Evolutionary conservation across 169 alveolate species (phyloP), one percentile per base, ranked within the genome.

Genomic region (Cryptosporidium xiaoi): DNA sequence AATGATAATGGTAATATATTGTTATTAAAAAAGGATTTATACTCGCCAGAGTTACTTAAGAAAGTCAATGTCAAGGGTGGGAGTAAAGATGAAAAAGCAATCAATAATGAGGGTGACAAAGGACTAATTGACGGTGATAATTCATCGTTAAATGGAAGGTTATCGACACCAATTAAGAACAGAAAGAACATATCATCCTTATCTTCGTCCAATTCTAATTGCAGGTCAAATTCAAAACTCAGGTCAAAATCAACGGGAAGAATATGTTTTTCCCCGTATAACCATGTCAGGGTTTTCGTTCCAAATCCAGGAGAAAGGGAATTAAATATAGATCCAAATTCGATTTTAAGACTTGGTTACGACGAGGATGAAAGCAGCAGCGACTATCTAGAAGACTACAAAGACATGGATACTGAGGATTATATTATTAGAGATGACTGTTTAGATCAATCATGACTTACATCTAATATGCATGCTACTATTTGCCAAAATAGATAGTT

Each of bases 241-340:
- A 15, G 44, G 20, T 71, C 84, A 13, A 77, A 60, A 20, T 77
- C 71, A 8, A 40, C 87, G 10, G 87, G 87, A n/a, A 77, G 87
- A 46, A 77, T 77, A 13, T 60, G 77, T 29, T 77, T 77, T 62
- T 77, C 87, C n/a, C 87, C 87, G 15, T 77, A 77, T 46, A 77
- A 77, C 65, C 71, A 77, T 31, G 87, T 77, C 7, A 77, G 87
- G 31, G 87, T 77, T 16, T 77, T 77, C 29, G 64, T 77, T 12
- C 64, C 87, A 0, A 77, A 77, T 40, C 87, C 87, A 0, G 87
- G 87, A 2, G 87, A 77, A 44, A 77, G 87, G 31, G 87, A 77
- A 15, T 46, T 77, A 0, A 77, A 62, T 62, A 60, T 77, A 24
- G 87, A 77, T 29, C 69, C 87, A 15, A 71, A 60, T 18, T 77